Percentiles rank a stretch among this genome's conserved stretches.
Conservation (phyloP, 495 filamentous ascomycete species). For the Daldinia grandis region DNA sequence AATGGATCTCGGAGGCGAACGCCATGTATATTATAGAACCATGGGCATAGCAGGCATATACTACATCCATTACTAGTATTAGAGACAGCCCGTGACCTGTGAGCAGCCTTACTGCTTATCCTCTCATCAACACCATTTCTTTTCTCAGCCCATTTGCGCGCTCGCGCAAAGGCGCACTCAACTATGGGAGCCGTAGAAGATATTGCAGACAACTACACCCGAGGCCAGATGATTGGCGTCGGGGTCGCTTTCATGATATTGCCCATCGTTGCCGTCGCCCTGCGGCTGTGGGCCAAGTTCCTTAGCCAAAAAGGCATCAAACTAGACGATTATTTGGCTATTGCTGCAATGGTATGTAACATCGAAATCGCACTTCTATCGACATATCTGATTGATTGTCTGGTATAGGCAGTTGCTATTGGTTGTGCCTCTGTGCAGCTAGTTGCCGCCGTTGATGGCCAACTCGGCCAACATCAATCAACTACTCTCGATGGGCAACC, state of each 20-base stretch:
- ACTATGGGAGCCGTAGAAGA: constrained; percentile 20
- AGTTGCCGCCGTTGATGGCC: constrained; percentile 32
- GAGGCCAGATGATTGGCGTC: constrained; percentile 17
- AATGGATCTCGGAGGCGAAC: too few relatives aligned
- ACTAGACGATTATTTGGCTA: constrained; percentile 8
- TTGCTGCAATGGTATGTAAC: constrained; percentile 4
- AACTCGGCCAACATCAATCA: constrained; percentile 43
- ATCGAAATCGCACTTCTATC: neutral
- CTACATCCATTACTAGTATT: neutral
- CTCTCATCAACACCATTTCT: constrained; percentile 4
- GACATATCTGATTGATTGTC: neutral
- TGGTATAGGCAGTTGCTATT: constrained; percentile 6
- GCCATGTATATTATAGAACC: too few relatives aligned
- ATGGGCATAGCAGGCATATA: neutral
- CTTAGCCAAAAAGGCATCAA: constrained; percentile 13
- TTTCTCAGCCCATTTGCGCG: constrained; percentile 1
- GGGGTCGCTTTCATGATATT: constrained; percentile 19
- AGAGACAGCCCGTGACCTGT: neutral
- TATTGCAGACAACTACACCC: constrained; percentile 17
- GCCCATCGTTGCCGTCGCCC: constrained; percentile 6
- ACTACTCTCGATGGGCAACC: constrained; percentile 32
- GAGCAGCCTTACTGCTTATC: neutral
- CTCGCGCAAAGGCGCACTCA: constrained; percentile 8
- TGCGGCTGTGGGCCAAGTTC: constrained; percentile 16
- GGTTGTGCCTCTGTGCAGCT: constrained; percentile 11